Base-by-base conservation (phyloP, 257 asterid genomes). In the Solanum tarapatanum region DNA sequence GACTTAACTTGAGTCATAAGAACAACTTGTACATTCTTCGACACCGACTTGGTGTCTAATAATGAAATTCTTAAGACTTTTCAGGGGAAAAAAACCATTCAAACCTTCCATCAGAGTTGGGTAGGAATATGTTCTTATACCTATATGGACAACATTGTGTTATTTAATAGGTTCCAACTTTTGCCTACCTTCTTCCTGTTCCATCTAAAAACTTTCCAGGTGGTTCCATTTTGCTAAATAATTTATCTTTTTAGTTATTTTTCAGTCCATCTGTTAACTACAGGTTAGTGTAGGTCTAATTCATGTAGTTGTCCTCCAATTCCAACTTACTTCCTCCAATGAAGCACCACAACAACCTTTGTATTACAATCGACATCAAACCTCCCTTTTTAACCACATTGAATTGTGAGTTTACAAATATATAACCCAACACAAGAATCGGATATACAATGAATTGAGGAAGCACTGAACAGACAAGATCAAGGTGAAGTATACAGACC, bases 401-500 rank as follows among this genome's bases (percentile, higher is more conserved):
- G 83, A 76, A 76, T 76, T 45, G 33, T 62, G 70, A 62, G 70
- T 62, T 62, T 23, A 62, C 28, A 62, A 62, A 62, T 62, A 62
- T 76, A 41, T 14, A 48, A 41, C 33, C 62, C 62, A 24, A 77
- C 62, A 39, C 35, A n/a, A 39, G 62, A n/a, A 77, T 62, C 45
- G 75, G 24, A 74, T 73, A 55, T 76, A 33, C 70, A 45, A 76
- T n/a, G 17, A 66, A 32, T 23, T 76, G 35, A 48, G 60, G 9
- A 76, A 76, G 41, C 32, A 77, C 60, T 37, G 4, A 41, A 39
- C n/a, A 77, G n/a, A 77, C 48, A 77, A 77, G 62, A 39, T 95
- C 95, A 90, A 97, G 95, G 90, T 95, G 98, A 87, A 35, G 86
- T 32, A 85, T 24, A 45, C 92, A 68, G 91, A 97, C 99, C 98